Evolutionary conservation across 805 yeast species (phyloP), one percentile per base, ranked within the genome.

Genomic region (Schwanniomyces yamadae): DNA sequence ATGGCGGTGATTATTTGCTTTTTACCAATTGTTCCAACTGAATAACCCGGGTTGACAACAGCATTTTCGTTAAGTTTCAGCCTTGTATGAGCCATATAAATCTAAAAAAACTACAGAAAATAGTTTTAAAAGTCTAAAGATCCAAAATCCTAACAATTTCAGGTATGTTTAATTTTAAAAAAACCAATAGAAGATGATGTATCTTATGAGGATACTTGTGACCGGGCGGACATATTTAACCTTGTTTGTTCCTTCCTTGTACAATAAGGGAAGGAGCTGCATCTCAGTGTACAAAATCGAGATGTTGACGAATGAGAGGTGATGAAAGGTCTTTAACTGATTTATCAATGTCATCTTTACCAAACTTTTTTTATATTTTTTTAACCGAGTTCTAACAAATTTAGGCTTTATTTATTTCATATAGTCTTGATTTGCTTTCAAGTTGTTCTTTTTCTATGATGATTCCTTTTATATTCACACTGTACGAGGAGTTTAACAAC

Each of bases 11-110:
- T 68, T 68, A 68, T 66, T 66, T 66, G 72, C 71, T 42, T 51
- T 63, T 42, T 62, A 68, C 73, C 74, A 68, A 68, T 68, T 68
- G 73, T 68, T 68, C 73, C 74, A 65, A 68, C 74, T 66, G 74
- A 68, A 68, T 61, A 46, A 25, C 50, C 70, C 71, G 59, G 57
- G 74, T 68, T 66, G 74, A 68, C 74, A 68, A 66, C 53, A 46
- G 71, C 71, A 65, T 57, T 57, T 32, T 68, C 73, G 73, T 68
- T 68, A 68, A 68, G 73, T 68, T 68, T 68, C 73, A 68, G 73
- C 73, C 73, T 68, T 68, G 73, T 68, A 68, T 68, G 73, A 68
- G 73, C 71, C 55, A 23, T 22, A 27, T n/a, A n/a, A n/a, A n/a
- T n/a, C n/a, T n/a, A n/a, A n/a, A n/a, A n/a, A n/a, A n/a, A n/a